Evolutionary conservation across 768 basidiomycete genomes (phyloP).

Genomic region (Pulveroboletus sp.): DNA sequence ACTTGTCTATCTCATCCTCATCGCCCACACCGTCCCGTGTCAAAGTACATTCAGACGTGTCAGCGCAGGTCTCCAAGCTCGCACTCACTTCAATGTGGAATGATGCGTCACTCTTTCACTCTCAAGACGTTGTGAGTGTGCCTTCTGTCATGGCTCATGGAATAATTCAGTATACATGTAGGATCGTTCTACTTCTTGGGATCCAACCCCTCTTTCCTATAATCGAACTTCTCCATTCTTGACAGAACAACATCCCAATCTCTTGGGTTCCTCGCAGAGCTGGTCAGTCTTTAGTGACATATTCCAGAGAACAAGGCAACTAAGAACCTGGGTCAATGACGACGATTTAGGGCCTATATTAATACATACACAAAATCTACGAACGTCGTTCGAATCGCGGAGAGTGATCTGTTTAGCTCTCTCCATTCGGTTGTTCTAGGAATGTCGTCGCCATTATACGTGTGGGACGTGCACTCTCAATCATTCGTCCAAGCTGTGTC

Average conservation of each 20-base stretch:
- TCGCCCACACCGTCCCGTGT: background rate
- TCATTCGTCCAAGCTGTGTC: constrained; percentile 49
- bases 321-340: background rate
- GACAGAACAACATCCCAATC: constrained; percentile 55
- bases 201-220: constrained; percentile 36
- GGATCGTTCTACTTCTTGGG: constrained; percentile 62
- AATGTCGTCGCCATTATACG: constrained; percentile 59
- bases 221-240: constrained; percentile 51
- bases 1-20: background rate
- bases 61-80: background rate
- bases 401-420: constrained; percentile 45
- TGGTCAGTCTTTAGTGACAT: constrained; percentile 39
- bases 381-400: constrained; percentile 41
- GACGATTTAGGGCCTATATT: constrained; percentile 43
- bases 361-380: constrained; percentile 35
- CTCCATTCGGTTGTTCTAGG: constrained; percentile 60
- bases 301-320: background rate
- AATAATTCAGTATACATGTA: constrained; percentile 18
- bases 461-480: constrained; percentile 55
- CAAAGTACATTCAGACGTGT: background rate
- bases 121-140: constrained; percentile 14
- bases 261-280: constrained; percentile 55
- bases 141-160: background rate
- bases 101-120: constrained; percentile 7
- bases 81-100: constrained; percentile 16